Percentiles rank a stretch among this genome's conserved stretches.
Evolutionary conservation across 2,329 filamentous ascomycete genomes (phyloP).

Genomic region (Aspergillus persii): DNA sequence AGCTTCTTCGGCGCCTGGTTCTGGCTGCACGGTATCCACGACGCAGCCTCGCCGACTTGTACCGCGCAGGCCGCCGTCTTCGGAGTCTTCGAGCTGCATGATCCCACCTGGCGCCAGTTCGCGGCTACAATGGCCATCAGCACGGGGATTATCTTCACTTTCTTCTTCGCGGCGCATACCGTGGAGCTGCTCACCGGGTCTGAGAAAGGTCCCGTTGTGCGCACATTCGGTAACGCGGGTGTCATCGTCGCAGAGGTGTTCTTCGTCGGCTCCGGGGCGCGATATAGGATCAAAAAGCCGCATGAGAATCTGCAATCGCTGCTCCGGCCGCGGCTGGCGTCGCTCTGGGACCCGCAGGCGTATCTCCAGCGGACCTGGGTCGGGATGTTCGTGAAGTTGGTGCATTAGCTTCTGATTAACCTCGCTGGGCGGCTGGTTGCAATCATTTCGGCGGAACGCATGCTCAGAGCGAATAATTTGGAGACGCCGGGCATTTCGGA

Average conservation of each 20-base stretch:
- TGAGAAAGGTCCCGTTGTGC: background rate
- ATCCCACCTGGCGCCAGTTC: background rate
- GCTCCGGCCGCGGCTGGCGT: background rate
- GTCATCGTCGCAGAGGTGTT: background rate
- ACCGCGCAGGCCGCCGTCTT: background rate
- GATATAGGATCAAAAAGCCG: background rate
- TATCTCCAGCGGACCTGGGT: background rate
- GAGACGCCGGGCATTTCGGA: background rate
- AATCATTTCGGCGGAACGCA: background rate
- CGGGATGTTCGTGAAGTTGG: background rate
- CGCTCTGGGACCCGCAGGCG: background rate
- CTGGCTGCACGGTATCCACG: background rate
- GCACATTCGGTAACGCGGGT: background rate
- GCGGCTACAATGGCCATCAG: background rate
- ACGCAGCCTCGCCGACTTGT: background rate
- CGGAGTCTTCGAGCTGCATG: background rate
- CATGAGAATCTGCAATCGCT: background rate
- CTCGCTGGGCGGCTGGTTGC: background rate
- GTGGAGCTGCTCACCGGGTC: background rate
- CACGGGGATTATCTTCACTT: background rate
- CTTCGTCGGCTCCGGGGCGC: background rate
- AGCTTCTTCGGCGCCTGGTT: constrained; percentile 1
- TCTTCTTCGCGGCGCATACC: background rate
- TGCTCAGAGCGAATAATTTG: background rate
- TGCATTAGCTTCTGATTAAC: background rate